Conservation (phyloP, 495 filamentous ascomycete genomes). For the Penicillium ochrochloron region DNA sequence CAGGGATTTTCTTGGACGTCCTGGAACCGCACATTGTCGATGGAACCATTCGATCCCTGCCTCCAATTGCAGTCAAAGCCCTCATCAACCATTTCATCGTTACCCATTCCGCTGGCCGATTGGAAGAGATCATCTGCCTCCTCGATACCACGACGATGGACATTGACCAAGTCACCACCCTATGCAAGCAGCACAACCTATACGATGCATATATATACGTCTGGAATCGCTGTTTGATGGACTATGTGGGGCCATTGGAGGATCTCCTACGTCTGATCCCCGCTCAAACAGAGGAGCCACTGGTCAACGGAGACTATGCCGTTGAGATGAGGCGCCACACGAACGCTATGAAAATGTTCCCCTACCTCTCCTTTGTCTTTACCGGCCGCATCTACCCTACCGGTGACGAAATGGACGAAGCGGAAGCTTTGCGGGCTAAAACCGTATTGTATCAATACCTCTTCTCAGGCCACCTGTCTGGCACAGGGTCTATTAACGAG, state of each 20-base stretch:
- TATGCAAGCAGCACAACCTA: slow-evolving; percentile 88
- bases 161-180: slow-evolving; percentile 85
- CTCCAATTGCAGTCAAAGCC: slow-evolving; percentile 83
- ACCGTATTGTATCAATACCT: slow-evolving; percentile 88
- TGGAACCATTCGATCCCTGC: slow-evolving; percentile 72
- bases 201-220: slow-evolving; percentile 97
- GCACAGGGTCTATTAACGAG: slow-evolving; percentile 65
- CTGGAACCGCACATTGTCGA: slow-evolving; percentile 86
- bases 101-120: slow-evolving; percentile 67
- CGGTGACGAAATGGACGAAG: slow-evolving; percentile 71
- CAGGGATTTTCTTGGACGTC: slow-evolving; percentile 81
- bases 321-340: slow-evolving; percentile 42
- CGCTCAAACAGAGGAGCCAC: slow-evolving; percentile 26
- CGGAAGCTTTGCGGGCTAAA: slow-evolving; percentile 74
- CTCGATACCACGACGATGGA: slow-evolving; percentile 91
- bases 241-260: slow-evolving; percentile 88
- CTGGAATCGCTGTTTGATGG: slow-evolving; percentile 87
- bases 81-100: slow-evolving; percentile 79
- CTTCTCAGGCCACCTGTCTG: slow-evolving; percentile 72
- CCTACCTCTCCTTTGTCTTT: slow-evolving; percentile 90
- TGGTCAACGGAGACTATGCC: slow-evolving; percentile 42
- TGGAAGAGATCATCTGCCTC: slow-evolving; percentile 96
- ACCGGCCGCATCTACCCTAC: slow-evolving; percentile 92
- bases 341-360: slow-evolving; percentile 90
- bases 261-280: slow-evolving; percentile 78